These are phyloP conservation scores for Pholiota adiposa DNA, from an alignment of 1,284 basidiomycete genomes.

Conservation along the genomic window DNA sequence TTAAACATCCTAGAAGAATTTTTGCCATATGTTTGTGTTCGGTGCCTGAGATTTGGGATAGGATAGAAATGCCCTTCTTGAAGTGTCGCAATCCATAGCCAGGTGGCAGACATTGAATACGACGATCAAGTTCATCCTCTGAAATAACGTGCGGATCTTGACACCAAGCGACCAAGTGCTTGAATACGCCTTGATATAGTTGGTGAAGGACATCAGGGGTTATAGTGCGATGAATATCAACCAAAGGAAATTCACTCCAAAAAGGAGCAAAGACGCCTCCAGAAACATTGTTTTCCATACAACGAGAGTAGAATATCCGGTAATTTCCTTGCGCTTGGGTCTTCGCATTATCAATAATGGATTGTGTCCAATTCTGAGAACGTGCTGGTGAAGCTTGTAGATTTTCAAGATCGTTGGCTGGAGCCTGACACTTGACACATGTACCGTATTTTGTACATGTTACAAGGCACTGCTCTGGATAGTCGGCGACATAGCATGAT, in stretches of 20 bases:
- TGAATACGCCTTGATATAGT: slow-evolving; percentile 37
- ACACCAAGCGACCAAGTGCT: slow-evolving; percentile 34
- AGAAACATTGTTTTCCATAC: slow-evolving; percentile 16
- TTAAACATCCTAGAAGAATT: slow-evolving; percentile 23
- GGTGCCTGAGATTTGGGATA: slow-evolving; percentile 19
- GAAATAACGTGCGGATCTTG: slow-evolving; percentile 1
- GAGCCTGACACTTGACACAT: slow-evolving; percentile 8
- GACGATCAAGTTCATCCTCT: slow-evolving; percentile 10
- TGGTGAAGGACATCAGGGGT: slow-evolving; percentile 50
- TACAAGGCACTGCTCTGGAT: slow-evolving; percentile 24
- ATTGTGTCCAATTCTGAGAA: slow-evolving; percentile 11
- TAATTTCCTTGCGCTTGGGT: not conserved
- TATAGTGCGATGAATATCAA: slow-evolving; percentile 39
- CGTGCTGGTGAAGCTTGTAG: not conserved
- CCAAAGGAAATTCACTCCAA: slow-evolving; percentile 39
- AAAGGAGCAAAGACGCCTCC: slow-evolving; percentile 34
- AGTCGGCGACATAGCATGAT: slow-evolving; percentile 23
- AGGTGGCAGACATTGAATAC: slow-evolving; percentile 14
- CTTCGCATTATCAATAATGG: slow-evolving; percentile 9
- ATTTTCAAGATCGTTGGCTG: slow-evolving; percentile 8
- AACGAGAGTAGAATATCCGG: slow-evolving; percentile 2
- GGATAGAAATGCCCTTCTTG: slow-evolving; percentile 21
- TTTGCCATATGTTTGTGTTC: slow-evolving; percentile 26
- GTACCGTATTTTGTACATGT: slow-evolving; percentile 22
- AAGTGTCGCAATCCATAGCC: slow-evolving; percentile 19